A percentile compares a stretch with the other conserved stretches of the same genome.
These are phyloP conservation scores for Agapanthus africanus DNA, from an alignment of 106 monocot species.

Conservation along the genomic window DNA sequence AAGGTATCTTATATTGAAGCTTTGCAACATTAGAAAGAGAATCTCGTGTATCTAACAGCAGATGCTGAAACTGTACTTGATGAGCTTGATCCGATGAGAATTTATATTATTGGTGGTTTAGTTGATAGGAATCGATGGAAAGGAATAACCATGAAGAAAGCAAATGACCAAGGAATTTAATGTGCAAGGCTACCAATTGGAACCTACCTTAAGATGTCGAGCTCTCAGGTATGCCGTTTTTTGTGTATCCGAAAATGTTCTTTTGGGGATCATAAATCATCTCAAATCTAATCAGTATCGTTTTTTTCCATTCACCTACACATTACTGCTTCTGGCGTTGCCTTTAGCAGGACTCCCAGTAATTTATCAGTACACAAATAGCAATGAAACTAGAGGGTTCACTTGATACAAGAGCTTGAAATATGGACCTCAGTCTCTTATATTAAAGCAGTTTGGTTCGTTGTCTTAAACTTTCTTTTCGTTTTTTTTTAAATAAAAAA, in stretches of 20 bases:
- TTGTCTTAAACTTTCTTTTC: neutral
- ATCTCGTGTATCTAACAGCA: slow-evolving; percentile 87
- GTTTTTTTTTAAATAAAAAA: no score
- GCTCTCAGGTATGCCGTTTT: slow-evolving; percentile 78
- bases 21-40: slow-evolving; percentile 61
- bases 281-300: neutral
- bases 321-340: neutral
- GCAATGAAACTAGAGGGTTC: neutral
- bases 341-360: neutral
- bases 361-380: no score
- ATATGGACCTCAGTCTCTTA: neutral
- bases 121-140: slow-evolving; percentile 96
- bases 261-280: neutral
- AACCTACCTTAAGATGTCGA: slow-evolving; percentile 78
- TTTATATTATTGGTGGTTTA: slow-evolving; percentile 90
- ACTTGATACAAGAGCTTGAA: neutral
- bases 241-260: neutral
- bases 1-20: slow-evolving; percentile 78
- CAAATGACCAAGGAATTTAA: slow-evolving; percentile 77
- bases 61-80: slow-evolving; percentile 82
- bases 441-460: neutral
- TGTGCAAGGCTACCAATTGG: slow-evolving; percentile 81
- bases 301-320: neutral
- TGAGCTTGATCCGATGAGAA: slow-evolving; percentile 61
- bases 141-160: slow-evolving; percentile 88